Conservation (phyloP, 2,329 filamentous ascomycete species). For the Myriosclerotinia duriaeana region DNA sequence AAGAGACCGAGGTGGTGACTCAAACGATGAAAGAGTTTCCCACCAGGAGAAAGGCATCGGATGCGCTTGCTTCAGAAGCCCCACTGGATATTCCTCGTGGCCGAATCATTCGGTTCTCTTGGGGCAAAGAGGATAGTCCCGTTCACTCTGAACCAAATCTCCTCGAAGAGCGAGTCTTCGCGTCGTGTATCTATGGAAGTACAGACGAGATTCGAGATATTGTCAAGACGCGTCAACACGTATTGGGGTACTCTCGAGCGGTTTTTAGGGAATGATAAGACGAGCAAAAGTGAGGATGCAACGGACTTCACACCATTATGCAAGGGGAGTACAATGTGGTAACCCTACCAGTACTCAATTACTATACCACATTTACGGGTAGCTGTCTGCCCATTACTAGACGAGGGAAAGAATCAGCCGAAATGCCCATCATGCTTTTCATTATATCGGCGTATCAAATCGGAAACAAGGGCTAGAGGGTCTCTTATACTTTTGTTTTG, state of each 20-base stretch:
- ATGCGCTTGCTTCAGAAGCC: constrained; percentile 4
- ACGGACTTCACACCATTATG: background rate
- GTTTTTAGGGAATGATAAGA: background rate
- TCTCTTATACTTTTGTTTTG: no score
- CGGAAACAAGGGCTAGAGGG: no score
- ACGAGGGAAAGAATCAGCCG: no score
- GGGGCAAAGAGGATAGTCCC: constrained; percentile 20
- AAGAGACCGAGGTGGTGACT: constrained; percentile 7
- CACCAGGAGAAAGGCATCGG: background rate
- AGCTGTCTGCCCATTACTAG: no score
- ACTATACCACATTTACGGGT: no score
- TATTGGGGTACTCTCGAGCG: background rate
- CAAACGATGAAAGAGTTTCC: background rate
- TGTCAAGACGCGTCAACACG: background rate
- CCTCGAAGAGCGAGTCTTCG: constrained; percentile 16
- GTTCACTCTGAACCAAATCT: constrained; percentile 26
- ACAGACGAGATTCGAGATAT: background rate
- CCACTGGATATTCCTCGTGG: background rate
- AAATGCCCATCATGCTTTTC: no score
- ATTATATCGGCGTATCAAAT: no score
- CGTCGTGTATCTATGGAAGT: constrained; percentile 2
- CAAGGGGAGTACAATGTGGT: background rate
- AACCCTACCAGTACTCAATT: background rate
- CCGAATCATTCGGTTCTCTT: constrained; percentile 22
- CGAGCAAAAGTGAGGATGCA: background rate